Evolutionary conservation across 495 filamentous ascomycete genomes (phyloP), one percentile per base, ranked within the genome.

Genomic region (Neurospora sp.): DNA sequence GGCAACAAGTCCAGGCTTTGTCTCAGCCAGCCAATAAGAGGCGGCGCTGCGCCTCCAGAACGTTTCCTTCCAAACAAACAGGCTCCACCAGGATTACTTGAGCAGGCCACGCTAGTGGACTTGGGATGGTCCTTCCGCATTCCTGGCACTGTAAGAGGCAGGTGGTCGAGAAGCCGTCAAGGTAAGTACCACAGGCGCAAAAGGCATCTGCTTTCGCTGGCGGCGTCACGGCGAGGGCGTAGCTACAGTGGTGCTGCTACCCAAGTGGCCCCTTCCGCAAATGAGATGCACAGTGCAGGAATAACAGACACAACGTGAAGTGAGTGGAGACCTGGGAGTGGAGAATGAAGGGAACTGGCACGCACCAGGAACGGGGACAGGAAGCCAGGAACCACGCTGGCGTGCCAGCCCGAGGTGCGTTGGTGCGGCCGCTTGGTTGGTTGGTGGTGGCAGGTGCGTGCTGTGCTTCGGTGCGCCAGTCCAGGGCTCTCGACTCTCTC

Each of bases 191-290:
- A 35, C 54, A 7, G 54, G 7, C 54, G 54, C 27, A 66, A 62
- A 59, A 31, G 54, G 12, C 54, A 62, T 62, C 23, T 62, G 23
- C 7, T 62, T 62, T 62, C 23, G 54, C 23, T 62, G 23, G 23
- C 48, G 48, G 48, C 23, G 48, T 59, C 23, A 14, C 48, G 48
- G 48, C 48, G 12, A 59, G 48, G 48, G 48, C 48, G 9, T 27
- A 27, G 23, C 54, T 46, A 48, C 70, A 75, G 70, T 75, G 73
- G 72, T 76, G 75, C 77, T 72, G 78, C 75, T 48, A 39, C 59
- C 75, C 74, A 72, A 70, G 70, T 77, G 78, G 77, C 74, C 78
- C 79, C 77, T 80, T 80, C 75, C 76, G 75, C 73, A 81, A 80
- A 79, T 81, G 54, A 66, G 54, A 35, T 66, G 54, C 54, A 66